Evolutionary conservation across 1,284 basidiomycete species (phyloP).

Genomic region (Sanghuangporus sanghuang): DNA sequence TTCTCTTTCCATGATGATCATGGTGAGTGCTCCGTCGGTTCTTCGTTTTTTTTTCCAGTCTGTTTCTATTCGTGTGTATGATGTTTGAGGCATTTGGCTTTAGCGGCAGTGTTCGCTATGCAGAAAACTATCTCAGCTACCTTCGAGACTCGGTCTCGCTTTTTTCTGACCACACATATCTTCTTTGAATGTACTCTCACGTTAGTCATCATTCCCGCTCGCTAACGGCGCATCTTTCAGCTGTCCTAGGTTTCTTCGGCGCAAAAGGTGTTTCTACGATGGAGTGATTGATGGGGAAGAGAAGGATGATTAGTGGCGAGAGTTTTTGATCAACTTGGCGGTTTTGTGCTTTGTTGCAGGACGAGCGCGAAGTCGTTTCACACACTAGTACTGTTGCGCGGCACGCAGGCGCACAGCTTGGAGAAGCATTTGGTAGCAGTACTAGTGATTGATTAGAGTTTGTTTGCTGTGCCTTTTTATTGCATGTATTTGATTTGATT

Average conservation of each 20-base stretch:
- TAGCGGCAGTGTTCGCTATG: slow-evolving; percentile 59
- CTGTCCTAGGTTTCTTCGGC: background rate
- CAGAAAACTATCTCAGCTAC: slow-evolving; percentile 62
- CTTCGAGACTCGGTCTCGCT: slow-evolving; percentile 34
- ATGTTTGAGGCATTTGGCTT: slow-evolving; percentile 94
- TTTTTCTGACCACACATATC: slow-evolving; percentile 5
- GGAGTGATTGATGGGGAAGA: background rate
- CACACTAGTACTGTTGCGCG: too few species aligned
- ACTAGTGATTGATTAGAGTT: background rate
- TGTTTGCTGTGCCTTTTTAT: background rate
- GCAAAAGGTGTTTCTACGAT: background rate
- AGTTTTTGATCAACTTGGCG: background rate
- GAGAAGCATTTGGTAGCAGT: too few species aligned
- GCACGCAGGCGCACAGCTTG: background rate
- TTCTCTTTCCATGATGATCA: background rate
- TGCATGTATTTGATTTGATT: background rate
- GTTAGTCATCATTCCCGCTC: background rate
- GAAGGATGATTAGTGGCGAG: background rate
- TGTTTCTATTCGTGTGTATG: slow-evolving; percentile 33
- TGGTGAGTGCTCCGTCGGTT: background rate
- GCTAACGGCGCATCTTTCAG: background rate
- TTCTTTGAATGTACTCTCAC: background rate
- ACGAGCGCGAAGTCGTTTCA: too few species aligned
- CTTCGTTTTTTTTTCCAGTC: background rate
- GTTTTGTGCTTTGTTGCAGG: background rate